These are phyloP conservation scores for Monilinia laxa DNA, from an alignment of 2,329 filamentous ascomycete species.

Conservation along the genomic window DNA sequence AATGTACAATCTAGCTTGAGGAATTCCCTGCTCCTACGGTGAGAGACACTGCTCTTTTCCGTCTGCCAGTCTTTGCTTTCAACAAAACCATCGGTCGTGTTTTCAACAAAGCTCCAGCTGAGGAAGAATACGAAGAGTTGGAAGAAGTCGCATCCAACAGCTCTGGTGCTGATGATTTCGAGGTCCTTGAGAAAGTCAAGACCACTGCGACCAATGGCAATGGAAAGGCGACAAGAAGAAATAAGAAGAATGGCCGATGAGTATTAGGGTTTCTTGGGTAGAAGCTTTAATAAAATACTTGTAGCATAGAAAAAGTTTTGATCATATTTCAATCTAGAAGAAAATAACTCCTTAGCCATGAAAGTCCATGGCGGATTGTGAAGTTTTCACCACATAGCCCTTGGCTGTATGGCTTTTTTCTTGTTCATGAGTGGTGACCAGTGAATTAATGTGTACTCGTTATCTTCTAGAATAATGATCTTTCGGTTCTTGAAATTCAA, in stretches of 20 bases:
- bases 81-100: slow-evolving; percentile 54
- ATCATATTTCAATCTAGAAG: not conserved
- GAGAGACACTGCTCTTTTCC: slow-evolving; percentile 78
- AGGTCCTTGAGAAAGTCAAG: slow-evolving; percentile 57
- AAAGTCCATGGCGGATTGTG: slow-evolving; percentile 7
- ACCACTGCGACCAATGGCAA: slow-evolving; percentile 37
- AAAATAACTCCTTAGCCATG: not conserved
- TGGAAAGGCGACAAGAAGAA: slow-evolving; percentile 33
- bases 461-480: not conserved
- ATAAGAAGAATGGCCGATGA: slow-evolving; percentile 36
- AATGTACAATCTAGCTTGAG: slow-evolving; percentile 55
- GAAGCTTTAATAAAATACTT: slow-evolving; percentile 24
- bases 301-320: slow-evolving; percentile 26
- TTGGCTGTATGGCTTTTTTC: not conserved
- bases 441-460: not conserved
- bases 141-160: slow-evolving; percentile 48
- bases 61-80: slow-evolving; percentile 74
- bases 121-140: slow-evolving; percentile 43
- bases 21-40: slow-evolving; percentile 78
- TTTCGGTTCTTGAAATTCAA: not conserved
- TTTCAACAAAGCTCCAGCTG: slow-evolving; percentile 43
- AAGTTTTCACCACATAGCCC: not conserved
- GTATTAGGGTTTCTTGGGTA: not conserved
- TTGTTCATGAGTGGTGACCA: not conserved
- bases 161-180: slow-evolving; percentile 61